Conservation (phyloP, 2,329 filamentous ascomycete genomes). For the Cercospora zeae-maydis region DNA sequence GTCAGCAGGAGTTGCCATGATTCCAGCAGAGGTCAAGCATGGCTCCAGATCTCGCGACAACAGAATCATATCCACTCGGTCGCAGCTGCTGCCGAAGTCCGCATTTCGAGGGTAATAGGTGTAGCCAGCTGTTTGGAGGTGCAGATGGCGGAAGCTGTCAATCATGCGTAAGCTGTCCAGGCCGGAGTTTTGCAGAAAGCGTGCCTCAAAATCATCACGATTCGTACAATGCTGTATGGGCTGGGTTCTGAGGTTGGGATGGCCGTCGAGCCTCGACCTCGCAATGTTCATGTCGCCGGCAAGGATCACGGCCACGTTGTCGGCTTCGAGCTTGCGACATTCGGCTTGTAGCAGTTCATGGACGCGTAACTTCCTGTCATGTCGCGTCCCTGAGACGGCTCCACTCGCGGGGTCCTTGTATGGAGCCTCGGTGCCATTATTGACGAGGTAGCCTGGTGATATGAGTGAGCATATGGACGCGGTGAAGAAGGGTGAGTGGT, state of each 20-base stretch:
- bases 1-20: conserved; percentile 44
- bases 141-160: conserved; percentile 49
- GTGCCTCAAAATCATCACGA: conserved; percentile 49
- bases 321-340: conserved; percentile 40
- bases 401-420: conserved; percentile 49
- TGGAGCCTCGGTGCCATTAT: conserved; percentile 49
- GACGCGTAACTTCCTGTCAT: conserved; percentile 51
- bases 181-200: conserved; percentile 41
- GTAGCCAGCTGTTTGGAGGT: conserved; percentile 46
- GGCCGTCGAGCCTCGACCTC: conserved; percentile 43
- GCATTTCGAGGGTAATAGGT: conserved; percentile 47
- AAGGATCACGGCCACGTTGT: conserved; percentile 47
- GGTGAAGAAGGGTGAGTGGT: conserved; percentile 39
- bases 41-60: conserved; percentile 42
- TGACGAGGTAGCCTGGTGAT: conserved; percentile 40
- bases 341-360: conserved; percentile 48
- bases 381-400: conserved; percentile 44
- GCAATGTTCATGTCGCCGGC: conserved; percentile 55
- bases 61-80: conserved; percentile 53
- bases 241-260: conserved; percentile 46
- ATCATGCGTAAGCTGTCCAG: conserved; percentile 36
- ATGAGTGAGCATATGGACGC: conserved; percentile 4
- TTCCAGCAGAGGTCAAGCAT: conserved; percentile 39
- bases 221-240: conserved; percentile 51
- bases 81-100: conserved; percentile 51